These are phyloP conservation scores for Sordaria brevicollis DNA, from an alignment of 495 filamentous ascomycete species.

Conservation along the genomic window DNA sequence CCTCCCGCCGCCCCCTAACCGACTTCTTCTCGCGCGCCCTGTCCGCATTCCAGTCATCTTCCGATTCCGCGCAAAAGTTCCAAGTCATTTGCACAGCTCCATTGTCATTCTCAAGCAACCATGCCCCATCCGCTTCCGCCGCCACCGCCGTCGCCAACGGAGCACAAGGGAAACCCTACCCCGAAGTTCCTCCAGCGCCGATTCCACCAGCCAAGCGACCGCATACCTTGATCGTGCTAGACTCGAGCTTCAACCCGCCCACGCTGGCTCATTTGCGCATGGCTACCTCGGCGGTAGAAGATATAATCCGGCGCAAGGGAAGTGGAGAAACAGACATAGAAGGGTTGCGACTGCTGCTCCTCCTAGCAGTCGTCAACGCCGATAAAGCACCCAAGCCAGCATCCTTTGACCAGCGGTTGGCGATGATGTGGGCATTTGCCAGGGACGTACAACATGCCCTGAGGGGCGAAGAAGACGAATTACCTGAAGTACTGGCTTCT, in stretches of 20 bases:
- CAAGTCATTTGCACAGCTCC: constrained; percentile 44
- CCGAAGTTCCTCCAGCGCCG: background rate
- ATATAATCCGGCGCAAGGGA: constrained; percentile 15
- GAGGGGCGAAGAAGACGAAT: background rate
- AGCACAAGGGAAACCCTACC: background rate
- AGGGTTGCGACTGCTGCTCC: constrained; percentile 54
- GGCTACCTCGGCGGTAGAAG: constrained; percentile 52
- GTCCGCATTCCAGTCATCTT: constrained; percentile 45
- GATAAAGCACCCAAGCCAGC: constrained; percentile 85
- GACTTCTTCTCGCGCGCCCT: constrained; percentile 41
- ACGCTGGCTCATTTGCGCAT: constrained; percentile 74
- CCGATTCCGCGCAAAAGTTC: constrained; percentile 32
- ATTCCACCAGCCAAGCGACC: constrained; percentile 16
- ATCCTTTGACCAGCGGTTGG: constrained; percentile 66
- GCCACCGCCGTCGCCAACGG: constrained; percentile 28
- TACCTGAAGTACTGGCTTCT: background rate
- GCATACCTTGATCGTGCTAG: constrained; percentile 62
- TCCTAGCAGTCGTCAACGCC: constrained; percentile 85
- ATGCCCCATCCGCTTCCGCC: background rate
- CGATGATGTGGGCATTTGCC: constrained; percentile 80
- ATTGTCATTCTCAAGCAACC: too few species aligned
- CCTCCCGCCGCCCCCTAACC: constrained; percentile 12
- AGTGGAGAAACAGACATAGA: background rate
- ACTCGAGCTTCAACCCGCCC: constrained; percentile 94
- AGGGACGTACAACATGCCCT: constrained; percentile 39